Evolutionary conservation across 1,284 basidiomycete genomes (phyloP), one percentile per base, ranked within the genome.

Genomic region (Ceratobasidium sp.): DNA sequence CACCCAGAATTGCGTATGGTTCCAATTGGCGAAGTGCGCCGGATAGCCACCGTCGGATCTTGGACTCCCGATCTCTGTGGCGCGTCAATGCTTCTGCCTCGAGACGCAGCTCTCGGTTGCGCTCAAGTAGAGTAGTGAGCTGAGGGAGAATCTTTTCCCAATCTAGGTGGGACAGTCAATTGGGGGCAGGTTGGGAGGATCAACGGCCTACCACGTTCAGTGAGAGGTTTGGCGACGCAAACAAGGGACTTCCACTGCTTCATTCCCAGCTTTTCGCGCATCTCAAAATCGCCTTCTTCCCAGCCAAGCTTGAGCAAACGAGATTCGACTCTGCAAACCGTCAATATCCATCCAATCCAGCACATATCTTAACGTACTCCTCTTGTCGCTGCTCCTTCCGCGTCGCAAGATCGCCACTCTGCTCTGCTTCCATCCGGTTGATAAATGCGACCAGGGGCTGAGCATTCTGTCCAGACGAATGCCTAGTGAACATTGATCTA

Each of bases 261-360:
- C 39, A 2, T 49, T 19, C 29, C 29, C 7, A 0, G n/a, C 3
- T 31, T 24, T 43, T 71, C 66, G 0, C 29, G 37, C 19, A 41
- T 41, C n/a, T 39, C 16, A 48, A 58, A 59, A 34, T 71, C 54
- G 7, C 27, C 22, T 14, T 49, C 54, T 19, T 58, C 19, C 66
- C 66, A 71, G 6, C 54, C 66, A 24, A 71, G 66, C 7, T 59
- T 46, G 19, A 58, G 24, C 24, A 71, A 39, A 3, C 66, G 66
- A 27, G 54, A 71, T 19, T 56, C 53, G 39, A 71, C n/a, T 7
- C 66, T 71, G 46, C 6, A n/a, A 11, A 11, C 19, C 2, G 7
- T 31, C 13, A 58, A 14, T 46, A 29, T n/a, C 13, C 4, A 46
- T 34, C 3, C 14, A n/a, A n/a, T 14, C 16, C 16, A 7, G 19